Evolutionary conservation across 148 eudicot species (phyloP), one percentile per base, ranked within the genome.

Genomic region (Spergularia marina): DNA sequence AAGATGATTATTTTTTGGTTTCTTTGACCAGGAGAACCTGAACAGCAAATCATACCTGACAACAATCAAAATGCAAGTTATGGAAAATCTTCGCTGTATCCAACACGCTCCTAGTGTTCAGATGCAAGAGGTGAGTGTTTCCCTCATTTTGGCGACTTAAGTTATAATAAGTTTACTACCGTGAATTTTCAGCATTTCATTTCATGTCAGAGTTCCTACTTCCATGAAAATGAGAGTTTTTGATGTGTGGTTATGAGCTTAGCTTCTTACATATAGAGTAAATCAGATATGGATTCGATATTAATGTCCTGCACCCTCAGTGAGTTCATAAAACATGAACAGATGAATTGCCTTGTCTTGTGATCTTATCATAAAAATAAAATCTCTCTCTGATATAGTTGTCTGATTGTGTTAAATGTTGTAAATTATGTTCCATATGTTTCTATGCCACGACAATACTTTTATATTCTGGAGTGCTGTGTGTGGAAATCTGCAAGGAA

Each of bases 31-130:
- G 99, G 97, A 92, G 80, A 95, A 95, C 78, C 78, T 85, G 61
- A 95, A 95, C 81, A 95, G 94, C 85, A 95, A 90, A 79, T 86
- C 99, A 40, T 92, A 95, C 71, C 78, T 95, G 74, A 81, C 90
- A 63, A 84, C 92, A 12, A 92, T 95, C 76, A 90, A 89, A 82
- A 86, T 86, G 96, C 97, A 95, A 87, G 99, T 92, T 41, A 72
- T 91, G 77, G 99, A 95, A 81, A 95, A 95, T 79, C 96, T 92
- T 69, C 89, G 96, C 47, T 84, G 88, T 86, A 92, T 95, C 76
- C 99, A 95, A 81, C 96, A 90, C 86, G 97, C 99, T 83, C 99
- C 99, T 2, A 82, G 96, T 69, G 99, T 95, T 20, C 99, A 95
- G 81, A 85, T 95, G 97, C 99, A 95, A 74, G 97, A 95, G 96